Base-by-base conservation (phyloP, 176 grass and related monocot species). In the barley (Hordeum vulgare) region DNA sequence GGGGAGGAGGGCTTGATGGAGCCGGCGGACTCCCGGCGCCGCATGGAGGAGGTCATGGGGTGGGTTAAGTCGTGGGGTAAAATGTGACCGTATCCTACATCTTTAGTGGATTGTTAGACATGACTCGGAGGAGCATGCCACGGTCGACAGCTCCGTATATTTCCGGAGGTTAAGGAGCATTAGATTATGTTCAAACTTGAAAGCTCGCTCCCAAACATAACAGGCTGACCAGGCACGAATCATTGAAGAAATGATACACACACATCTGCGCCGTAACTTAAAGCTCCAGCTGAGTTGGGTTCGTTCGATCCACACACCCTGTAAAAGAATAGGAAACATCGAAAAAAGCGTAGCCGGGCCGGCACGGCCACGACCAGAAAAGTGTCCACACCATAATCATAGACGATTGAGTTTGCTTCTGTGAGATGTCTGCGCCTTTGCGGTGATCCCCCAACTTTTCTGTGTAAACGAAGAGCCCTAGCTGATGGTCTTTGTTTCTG, bases 271-370 rank as follows among this genome's bases (percentile, higher is more conserved):
- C 25, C 26, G 47, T 66, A 2, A 68, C 47, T 49, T 11, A 61
- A 35, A 35, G 45, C 79, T n/a, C 62, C 51, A 35, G 12, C 27
- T 21, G n/a, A 74, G 85, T 57, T 51, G 63, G 40, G 85, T 51
- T 59, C 71, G 67, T 31, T 5, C 62, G 49, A 61, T 7, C 18
- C 63, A 10, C 54, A 83, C 66, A 72, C 57, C 81, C 58, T 74
- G 86, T 72, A 70, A 78, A 83, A 54, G 66, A 75, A 5, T 28
- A 51, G 68, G 68, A 40, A 24, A 80, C 14, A 69, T 67, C 11
- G 33, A 77, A 87, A 29, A 77, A 83, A 49, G 64, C 73, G 42
- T 78, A 9, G 73, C 31, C 71, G 42, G 49, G 42, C 66, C 66
- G 67, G 76, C 79, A 70, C 28, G 31, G 28, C 56, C 63, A 77